Evolutionary conservation across 192 early-diverging fungal species (phyloP).

Genomic region (Phlyctochytrium planicorne): DNA sequence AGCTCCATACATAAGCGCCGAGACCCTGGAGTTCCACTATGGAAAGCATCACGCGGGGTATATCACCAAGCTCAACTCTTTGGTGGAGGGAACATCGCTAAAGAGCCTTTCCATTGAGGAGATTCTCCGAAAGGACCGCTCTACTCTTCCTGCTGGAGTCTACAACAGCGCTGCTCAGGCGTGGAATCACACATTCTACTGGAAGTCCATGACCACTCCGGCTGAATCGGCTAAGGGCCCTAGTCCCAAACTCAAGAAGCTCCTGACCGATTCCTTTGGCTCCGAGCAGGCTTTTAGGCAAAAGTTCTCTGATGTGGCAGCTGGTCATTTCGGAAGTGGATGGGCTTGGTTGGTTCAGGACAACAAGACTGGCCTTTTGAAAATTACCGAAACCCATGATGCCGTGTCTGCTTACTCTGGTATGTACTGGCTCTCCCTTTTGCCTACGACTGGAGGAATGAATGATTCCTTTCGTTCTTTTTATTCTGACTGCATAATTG

Average conservation of each 20-base stretch:
- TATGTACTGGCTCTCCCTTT: background rate
- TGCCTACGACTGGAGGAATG: background rate
- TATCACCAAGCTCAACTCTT: constrained; percentile 12
- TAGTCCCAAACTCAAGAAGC: constrained; percentile 11
- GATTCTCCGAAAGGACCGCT: background rate
- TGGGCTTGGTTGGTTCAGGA: constrained; percentile 46
- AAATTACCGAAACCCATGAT: constrained; percentile 40
- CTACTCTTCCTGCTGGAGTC: constrained; percentile 8
- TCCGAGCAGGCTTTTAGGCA: constrained; percentile 35
- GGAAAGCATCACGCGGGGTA: constrained; percentile 29
- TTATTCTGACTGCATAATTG: background rate
- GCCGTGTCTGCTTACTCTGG: constrained; percentile 34
- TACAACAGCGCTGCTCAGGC: constrained; percentile 27
- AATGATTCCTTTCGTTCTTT: background rate
- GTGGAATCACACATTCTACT: constrained; percentile 32
- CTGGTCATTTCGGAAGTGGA: constrained; percentile 42
- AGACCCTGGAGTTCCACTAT: constrained; percentile 29
- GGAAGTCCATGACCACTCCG: constrained; percentile 13
- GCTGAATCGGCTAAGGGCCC: constrained; percentile 3
- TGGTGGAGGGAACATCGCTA: background rate
- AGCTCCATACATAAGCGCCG: constrained; percentile 22
- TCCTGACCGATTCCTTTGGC: constrained; percentile 31
- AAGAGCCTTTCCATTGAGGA: constrained; percentile 2
- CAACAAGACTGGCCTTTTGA: constrained; percentile 30
- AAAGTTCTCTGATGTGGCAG: constrained; percentile 37